Percentiles rank a stretch among this genome's conserved stretches.
phyloP scores from a whole-genome alignment of 768 basidiomycete genomes.

The Chalciporus piperatus region DNA sequence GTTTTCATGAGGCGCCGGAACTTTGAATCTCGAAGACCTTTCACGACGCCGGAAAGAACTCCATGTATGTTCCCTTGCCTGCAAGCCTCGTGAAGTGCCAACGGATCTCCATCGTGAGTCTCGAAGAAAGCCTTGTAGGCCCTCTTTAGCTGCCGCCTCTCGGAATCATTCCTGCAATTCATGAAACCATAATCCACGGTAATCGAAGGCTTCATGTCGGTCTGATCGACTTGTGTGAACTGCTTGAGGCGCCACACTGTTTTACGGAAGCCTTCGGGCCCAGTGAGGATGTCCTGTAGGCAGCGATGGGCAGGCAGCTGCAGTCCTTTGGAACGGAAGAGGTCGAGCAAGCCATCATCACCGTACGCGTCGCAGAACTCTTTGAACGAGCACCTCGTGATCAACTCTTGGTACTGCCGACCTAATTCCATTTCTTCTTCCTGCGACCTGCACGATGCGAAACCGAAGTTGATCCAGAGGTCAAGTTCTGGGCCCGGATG shows the following conservation, averaged over 20 bases:
- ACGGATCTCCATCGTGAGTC: constrained; percentile 22
- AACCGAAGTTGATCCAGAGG: constrained; percentile 19
- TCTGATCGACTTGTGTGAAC: background rate
- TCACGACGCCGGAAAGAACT: constrained; percentile 23
- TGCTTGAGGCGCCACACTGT: constrained; percentile 14
- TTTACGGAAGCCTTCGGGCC: too few species aligned
- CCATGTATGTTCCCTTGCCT: constrained; percentile 31
- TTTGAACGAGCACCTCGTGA: constrained; percentile 9
- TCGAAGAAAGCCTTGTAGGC: constrained; percentile 35
- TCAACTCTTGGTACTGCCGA: background rate
- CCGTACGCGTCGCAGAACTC: constrained; percentile 9
- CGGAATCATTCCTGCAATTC: constrained; percentile 7
- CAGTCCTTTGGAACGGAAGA: constrained; percentile 4
- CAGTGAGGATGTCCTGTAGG: constrained; percentile 1
- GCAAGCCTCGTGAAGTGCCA: constrained; percentile 38
- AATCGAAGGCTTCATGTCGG: background rate
- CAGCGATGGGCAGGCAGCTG: background rate
- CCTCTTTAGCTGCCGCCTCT: constrained; percentile 24
- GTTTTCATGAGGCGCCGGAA: background rate
- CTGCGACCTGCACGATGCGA: constrained; percentile 7
- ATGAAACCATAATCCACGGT: constrained; percentile 14
- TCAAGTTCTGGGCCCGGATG: background rate
- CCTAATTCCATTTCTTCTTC: constrained; percentile 4
- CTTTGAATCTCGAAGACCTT: constrained; percentile 13
- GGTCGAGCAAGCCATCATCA: background rate